Percentiles rank a stretch among this genome's conserved stretches.
Conservation (phyloP, 2,329 filamentous ascomycete species). For the Fusarium tuaranense region DNA sequence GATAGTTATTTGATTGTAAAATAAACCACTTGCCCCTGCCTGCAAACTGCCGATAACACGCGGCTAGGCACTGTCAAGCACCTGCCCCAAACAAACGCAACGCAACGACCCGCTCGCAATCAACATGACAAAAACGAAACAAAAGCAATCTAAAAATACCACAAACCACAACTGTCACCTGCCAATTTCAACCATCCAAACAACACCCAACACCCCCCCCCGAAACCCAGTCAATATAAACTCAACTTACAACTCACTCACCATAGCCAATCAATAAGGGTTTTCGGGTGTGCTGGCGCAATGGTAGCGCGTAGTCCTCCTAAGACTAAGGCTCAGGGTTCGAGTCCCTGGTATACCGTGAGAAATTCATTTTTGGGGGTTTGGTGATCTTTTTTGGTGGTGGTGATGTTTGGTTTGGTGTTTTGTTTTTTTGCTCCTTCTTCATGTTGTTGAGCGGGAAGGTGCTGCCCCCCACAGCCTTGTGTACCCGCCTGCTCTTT, state of each 20-base stretch:
- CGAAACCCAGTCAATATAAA: conserved; percentile 12
- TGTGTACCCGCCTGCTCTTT: not conserved
- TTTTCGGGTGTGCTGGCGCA: conserved; percentile 50
- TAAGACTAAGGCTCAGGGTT: conserved; percentile 57
- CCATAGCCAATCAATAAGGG: conserved; percentile 36
- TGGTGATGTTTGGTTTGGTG: not conserved
- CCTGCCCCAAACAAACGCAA: not conserved
- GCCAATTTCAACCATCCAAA: not conserved
- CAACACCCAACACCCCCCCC: not conserved
- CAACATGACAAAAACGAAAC: not conserved
- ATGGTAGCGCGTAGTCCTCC: conserved; percentile 55
- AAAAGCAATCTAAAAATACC: not conserved
- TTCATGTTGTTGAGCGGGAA: not conserved
- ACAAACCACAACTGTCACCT: not conserved
- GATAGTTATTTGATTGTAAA: not conserved
- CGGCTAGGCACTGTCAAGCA: not conserved
- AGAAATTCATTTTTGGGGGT: not conserved
- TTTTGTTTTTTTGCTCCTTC: conserved; percentile 16
- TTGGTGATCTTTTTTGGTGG: not conserved
- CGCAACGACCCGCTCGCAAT: conserved; percentile 1
- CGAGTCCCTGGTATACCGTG: conserved; percentile 53
- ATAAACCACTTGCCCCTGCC: not conserved
- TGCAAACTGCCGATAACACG: not conserved
- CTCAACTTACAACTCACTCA: not conserved
- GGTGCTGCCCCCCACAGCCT: not conserved